Conservation (phyloP, 1,284 basidiomycete species). For the Vanrija sp. region DNA sequence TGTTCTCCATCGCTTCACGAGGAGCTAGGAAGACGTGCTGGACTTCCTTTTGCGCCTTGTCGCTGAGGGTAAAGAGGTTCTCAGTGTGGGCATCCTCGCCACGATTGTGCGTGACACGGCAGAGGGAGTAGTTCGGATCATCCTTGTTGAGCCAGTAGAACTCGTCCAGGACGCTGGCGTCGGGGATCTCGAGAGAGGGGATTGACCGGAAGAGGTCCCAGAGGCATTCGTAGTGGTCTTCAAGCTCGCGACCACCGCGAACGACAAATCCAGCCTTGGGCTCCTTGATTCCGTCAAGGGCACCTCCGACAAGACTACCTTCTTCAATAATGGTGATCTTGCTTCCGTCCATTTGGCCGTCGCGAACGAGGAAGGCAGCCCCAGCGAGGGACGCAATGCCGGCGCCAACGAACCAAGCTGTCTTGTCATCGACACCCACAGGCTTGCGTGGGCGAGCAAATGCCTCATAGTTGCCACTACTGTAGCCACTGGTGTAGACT, state of each 20-base stretch:
- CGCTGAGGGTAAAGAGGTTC: not conserved
- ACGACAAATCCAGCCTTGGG: not conserved
- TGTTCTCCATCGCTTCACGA: not conserved
- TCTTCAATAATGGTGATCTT: slow-evolving; percentile 1
- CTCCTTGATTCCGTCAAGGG: not conserved
- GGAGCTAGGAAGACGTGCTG: not conserved
- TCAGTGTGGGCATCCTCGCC: not conserved
- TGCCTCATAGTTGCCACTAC: not conserved
- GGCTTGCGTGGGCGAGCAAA: slow-evolving; percentile 4
- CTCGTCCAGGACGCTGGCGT: slow-evolving; percentile 4
- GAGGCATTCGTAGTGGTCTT: slow-evolving; percentile 8
- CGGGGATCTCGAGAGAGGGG: not conserved
- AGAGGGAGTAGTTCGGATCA: slow-evolving; percentile 1
- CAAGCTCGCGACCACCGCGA: slow-evolving; percentile 4
- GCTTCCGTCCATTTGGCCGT: not conserved
- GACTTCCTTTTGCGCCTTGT: not conserved
- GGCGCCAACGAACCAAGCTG: not conserved
- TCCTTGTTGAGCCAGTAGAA: slow-evolving; percentile 6
- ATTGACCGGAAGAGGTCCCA: slow-evolving; percentile 5
- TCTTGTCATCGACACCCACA: not conserved
- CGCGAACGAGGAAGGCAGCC: slow-evolving; percentile 4
- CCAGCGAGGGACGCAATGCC: not conserved
- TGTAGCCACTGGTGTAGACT: not conserved
- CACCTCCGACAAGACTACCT: not conserved
- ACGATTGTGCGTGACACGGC: not conserved